Base-by-base conservation (phyloP, 202 grass and related monocot genomes). In the Bolboschoenoplectus hybrid region DNA sequence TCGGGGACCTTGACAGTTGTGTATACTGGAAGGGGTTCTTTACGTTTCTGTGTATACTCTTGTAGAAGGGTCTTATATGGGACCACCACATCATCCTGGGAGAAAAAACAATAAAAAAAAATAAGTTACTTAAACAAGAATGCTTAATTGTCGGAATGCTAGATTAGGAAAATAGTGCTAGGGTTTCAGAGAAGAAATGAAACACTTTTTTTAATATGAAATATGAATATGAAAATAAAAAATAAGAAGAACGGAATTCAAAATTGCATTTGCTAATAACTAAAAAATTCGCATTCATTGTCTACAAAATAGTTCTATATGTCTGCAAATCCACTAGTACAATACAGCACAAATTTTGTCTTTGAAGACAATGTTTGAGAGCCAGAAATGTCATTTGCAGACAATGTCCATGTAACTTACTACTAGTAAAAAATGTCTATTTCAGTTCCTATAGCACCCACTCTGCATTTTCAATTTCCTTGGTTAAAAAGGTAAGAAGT, bases 21-120 rank as follows among this genome's bases (percentile, higher is more conserved):
- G 43, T 92, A 94, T 16, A 51, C 52, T 85, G 92, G 92, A 50
- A 94, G 84, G 74, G 85, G 45, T 46, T 85, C 82, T 9, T 86
- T 82, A 69, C 76, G 63, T 93, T 93, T 97, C 47, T 97, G 86
- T 26, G 43, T 26, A 57, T 93, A 61, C 85, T 93, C 92, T 82
- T 97, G 95, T 76, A 89, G 69, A 60, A 84, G 46, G 50, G 53
- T 92, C 77, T 93, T 98, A 85, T 89, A 93, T 2, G 64, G 20
- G 62, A 67, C 10, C 11, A 4, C 41, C 16, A 10, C 39, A 36
- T 85, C 85, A 80, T 85, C 91, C 95, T 97, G 63, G 35, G 84
- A 84, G 79, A 64, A 56, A 61, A 79, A 68, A 92, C 44, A 88
- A 69, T 1, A n/a, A 2, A 81, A 72, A 47, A 68, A 84, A 44